phyloP scores from a whole-genome alignment of 2,329 filamentous ascomycete genomes.

The Pseudogymnoascus sp. region DNA sequence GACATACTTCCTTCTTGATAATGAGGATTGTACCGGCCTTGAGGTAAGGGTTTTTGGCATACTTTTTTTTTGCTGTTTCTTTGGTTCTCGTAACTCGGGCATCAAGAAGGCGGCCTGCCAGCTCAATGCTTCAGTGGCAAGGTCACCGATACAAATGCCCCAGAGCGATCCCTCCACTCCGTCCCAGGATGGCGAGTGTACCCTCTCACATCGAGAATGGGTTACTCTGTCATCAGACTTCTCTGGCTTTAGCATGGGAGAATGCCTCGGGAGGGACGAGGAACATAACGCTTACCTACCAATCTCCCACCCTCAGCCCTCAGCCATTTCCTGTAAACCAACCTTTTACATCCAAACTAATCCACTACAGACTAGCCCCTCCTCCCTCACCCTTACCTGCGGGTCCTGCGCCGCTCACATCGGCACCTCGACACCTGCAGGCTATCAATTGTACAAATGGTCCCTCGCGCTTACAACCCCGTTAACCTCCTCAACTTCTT shows the following conservation, averaged over 20 bases:
- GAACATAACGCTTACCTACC: constrained; percentile 29
- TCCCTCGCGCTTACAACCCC: background rate
- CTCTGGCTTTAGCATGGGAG: constrained; percentile 30
- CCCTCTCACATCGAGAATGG: constrained; percentile 33
- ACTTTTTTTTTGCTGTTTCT: constrained; percentile 12
- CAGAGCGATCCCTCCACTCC: constrained; percentile 37
- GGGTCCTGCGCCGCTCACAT: constrained; percentile 17
- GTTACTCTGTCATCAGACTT: constrained; percentile 27
- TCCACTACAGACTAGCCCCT: background rate
- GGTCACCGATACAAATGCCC: constrained; percentile 64
- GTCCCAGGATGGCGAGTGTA: constrained; percentile 26
- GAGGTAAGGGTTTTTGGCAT: constrained; percentile 29
- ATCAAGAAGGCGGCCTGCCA: constrained; percentile 57
- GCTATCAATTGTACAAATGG: constrained; percentile 25
- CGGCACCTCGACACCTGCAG: constrained; percentile 19
- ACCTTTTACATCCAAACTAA: background rate
- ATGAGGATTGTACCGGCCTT: constrained; percentile 51
- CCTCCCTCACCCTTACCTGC: constrained; percentile 13
- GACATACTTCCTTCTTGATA: constrained; percentile 62
- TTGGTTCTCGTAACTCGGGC: constrained; percentile 29
- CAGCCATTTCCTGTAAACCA: constrained; percentile 10
- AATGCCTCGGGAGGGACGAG: constrained; percentile 40
- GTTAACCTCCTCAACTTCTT: background rate
- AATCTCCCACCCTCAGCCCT: constrained; percentile 16
- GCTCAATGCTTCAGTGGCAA: constrained; percentile 41